phyloP scores from a whole-genome alignment of 176 grass and related monocot species.

The Hsuehochloa calcarea region DNA sequence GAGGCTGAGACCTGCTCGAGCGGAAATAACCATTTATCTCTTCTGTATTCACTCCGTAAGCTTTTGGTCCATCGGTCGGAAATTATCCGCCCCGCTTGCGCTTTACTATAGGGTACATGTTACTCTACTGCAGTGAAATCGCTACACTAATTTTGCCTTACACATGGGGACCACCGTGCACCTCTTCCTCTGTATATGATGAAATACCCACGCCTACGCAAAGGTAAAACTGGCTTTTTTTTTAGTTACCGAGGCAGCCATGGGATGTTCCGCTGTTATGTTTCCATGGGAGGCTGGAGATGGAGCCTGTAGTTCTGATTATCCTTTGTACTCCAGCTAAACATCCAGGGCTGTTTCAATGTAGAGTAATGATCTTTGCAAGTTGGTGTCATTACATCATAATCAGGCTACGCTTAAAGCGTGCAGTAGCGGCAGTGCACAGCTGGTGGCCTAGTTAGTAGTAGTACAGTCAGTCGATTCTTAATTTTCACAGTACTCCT shows the following conservation, averaged over 20 bases:
- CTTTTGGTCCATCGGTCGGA: too few species aligned
- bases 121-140: too few species aligned
- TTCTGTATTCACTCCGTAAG: too few species aligned
- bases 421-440: neutral
- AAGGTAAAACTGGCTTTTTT: neutral
- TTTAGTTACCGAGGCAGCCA: neutral
- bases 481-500: neutral
- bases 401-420: neutral
- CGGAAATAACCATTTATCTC: too few species aligned
- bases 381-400: slow-evolving; percentile 4
- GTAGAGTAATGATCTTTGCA: neutral
- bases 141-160: too few species aligned
- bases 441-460: neutral
- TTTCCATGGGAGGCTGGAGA: neutral
- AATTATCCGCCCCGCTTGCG: too few species aligned
- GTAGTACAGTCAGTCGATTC: neutral
- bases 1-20: too few species aligned
- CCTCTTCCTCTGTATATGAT: neutral
- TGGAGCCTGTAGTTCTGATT: neutral
- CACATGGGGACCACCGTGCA: neutral
- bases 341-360: neutral
- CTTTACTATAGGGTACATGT: too few species aligned
- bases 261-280: neutral
- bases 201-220: neutral
- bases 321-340: neutral